Evolutionary conservation across 2,329 filamentous ascomycete species (phyloP).

Genomic region (Aureobasidium sp.): DNA sequence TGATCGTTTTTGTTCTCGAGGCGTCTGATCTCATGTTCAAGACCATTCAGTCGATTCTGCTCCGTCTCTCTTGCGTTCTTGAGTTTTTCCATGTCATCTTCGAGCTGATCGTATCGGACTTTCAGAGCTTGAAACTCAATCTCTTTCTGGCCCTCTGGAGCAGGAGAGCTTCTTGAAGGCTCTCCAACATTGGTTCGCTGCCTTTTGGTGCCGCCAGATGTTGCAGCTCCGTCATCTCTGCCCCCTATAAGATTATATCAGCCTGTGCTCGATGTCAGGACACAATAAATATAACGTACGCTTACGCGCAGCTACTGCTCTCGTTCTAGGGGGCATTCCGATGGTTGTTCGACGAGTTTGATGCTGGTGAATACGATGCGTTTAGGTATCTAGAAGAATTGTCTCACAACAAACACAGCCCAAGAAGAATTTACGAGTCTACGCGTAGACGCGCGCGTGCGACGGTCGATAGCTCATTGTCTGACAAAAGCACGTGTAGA

Average conservation of each 20-base stretch:
- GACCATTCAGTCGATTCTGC: background rate
- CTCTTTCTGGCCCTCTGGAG: background rate
- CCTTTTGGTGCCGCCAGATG: background rate
- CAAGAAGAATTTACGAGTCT: no score
- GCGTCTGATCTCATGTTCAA: background rate
- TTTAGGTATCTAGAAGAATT: background rate
- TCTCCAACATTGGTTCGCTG: background rate
- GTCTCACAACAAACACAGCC: no score
- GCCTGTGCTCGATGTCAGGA: background rate
- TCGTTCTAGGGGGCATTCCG: background rate
- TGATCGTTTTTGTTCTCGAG: background rate
- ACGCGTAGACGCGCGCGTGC: no score
- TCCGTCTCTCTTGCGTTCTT: background rate
- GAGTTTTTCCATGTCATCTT: background rate
- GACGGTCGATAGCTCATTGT: no score
- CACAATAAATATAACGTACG: background rate
- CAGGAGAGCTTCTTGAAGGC: background rate
- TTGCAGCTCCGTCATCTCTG: background rate
- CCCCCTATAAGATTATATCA: background rate
- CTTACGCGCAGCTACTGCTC: background rate
- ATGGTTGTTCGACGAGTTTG: background rate
- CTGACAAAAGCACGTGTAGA: no score
- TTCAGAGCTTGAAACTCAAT: background rate
- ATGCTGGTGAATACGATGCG: background rate
- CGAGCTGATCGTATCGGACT: background rate